Base-by-base conservation (phyloP, 495 filamentous ascomycete species). In the Daldinia grandis region DNA sequence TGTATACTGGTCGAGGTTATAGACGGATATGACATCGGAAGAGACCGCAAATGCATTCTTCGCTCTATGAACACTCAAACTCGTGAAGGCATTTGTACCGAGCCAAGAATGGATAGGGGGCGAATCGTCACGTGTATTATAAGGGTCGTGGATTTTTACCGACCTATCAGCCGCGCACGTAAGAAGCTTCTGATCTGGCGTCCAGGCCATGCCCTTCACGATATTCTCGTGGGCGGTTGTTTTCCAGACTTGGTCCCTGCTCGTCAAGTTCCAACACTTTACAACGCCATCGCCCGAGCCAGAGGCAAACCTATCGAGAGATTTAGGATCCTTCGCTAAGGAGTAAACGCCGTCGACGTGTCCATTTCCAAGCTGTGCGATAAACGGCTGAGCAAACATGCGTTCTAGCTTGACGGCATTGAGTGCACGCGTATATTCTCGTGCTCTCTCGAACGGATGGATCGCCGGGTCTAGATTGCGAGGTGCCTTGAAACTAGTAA, bases 381-480 rank as follows among this genome's bases (percentile, higher is more conserved):
- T 80, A 77, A 99, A 99, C 4, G 95, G 95, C 58, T 93, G 89
- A 21, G 95, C 95, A 76, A 98, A 98, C 88, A 99, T 94, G 69
- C 95, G 90, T 79, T 98, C 93, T 58, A 99, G 79, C 74, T 99
- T 99, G 54, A 92, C 92, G 7, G 94, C 94, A 88, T 94, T 98
- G 73, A 77, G 68, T 1, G 73, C 76, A 24, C 92, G 85, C 7
- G 91, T 93, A 76, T 98, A 98, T 81, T 99, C 95, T 77, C 96
- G 85, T 53, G 94, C 95, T 72, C 93, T 85, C 78, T 96, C 94
- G 80, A 98, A 98, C 24, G 96, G 96, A 83, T 99, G 95, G 58
- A 95, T 86, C 33, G 92, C 88, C 10, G 95, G 96, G 75, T 97
- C 93, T 64, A 98, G 87, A 73, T 99, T 99, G 71, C 95, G 90